A percentile compares a stretch with the other conserved stretches of the same genome.
Conservation (phyloP, 768 basidiomycete genomes). For the Trametes cubensis region DNA sequence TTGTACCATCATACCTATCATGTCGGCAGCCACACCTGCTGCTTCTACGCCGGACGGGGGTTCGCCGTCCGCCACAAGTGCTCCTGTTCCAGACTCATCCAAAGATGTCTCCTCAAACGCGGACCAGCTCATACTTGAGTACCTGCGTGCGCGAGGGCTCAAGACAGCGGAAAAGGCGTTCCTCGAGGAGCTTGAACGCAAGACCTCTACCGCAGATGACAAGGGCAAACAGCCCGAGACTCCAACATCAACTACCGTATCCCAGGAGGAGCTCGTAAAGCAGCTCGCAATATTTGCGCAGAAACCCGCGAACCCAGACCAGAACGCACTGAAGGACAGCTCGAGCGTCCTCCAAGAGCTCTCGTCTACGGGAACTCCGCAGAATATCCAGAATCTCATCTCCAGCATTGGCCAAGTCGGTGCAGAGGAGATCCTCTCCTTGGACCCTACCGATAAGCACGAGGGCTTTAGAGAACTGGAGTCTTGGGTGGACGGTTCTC, state of each 20-base stretch:
- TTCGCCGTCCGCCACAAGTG: conserved; percentile 39
- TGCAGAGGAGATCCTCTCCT: conserved; percentile 78
- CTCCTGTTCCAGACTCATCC: conserved; percentile 44
- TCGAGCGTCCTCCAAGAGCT: conserved; percentile 68
- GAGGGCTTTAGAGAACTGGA: conserved; percentile 86
- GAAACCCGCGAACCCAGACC: conserved; percentile 65
- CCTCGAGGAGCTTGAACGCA: conserved; percentile 42
- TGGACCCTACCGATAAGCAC: conserved; percentile 83
- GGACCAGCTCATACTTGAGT: conserved; percentile 51
- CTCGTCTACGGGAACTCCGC: conserved; percentile 66
- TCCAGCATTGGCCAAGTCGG: conserved; percentile 78
- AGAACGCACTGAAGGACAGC: conserved; percentile 72
- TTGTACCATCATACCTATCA: conserved; percentile 28
- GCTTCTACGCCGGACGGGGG: conserved; percentile 51
- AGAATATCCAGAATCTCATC: conserved; percentile 75
- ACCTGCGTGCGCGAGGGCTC: conserved; percentile 50
- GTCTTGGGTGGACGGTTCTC: conserved; percentile 85
- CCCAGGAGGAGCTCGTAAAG: conserved; percentile 57
- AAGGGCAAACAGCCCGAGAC: conserved; percentile 37
- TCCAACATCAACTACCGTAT: conserved; percentile 30
- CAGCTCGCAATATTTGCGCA: conserved; percentile 68
- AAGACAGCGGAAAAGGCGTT: conserved; percentile 47
- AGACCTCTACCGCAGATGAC: conserved; percentile 36
- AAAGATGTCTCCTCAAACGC: conserved; percentile 43
- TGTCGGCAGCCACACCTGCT: conserved; percentile 56